These are phyloP conservation scores for Saccharomycopsis microspora DNA, from an alignment of 805 yeast genomes.

Conservation along the genomic window DNA sequence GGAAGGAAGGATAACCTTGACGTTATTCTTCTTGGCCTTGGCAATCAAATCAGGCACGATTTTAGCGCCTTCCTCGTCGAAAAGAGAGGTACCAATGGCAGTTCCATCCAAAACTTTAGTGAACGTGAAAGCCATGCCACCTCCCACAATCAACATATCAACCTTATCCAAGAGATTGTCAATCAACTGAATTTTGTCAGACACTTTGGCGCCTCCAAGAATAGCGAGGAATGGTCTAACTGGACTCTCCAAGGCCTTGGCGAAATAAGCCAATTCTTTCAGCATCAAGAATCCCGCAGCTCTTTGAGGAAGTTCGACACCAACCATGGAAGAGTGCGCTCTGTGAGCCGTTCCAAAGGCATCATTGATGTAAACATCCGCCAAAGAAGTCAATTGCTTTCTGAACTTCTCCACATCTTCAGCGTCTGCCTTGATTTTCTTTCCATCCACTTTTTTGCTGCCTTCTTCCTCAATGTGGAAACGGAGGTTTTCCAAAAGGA, in stretches of 20 bases:
- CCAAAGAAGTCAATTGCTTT: constrained; percentile 77
- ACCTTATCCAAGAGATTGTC: constrained; percentile 96
- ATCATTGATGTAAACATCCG: constrained; percentile 95
- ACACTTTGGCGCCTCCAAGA: constrained; percentile 98
- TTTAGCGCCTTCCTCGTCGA: constrained; percentile 90
- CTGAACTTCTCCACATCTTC: constrained; percentile 84
- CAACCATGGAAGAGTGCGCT: constrained; percentile 99
- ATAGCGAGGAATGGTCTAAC: constrained; percentile 97
- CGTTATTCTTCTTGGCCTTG: constrained; percentile 94
- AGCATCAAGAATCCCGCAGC: constrained; percentile 98
- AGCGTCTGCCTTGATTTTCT: constrained; percentile 85
- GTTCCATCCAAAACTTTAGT: constrained; percentile 82
- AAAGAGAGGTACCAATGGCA: constrained; percentile 86
- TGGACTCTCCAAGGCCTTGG: constrained; percentile 98
- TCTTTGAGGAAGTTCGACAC: constrained; percentile 87
- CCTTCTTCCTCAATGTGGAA: constrained; percentile 98
- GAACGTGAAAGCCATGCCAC: constrained; percentile 99
- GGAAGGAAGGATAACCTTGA: constrained; percentile 86
- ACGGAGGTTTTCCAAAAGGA: constrained; percentile 93
- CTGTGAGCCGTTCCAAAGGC: constrained; percentile 99
- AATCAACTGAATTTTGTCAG: constrained; percentile 96
- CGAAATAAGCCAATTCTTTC: constrained; percentile 94
- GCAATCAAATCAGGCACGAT: constrained; percentile 84
- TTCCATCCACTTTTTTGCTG: constrained; percentile 81
- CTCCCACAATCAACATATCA: constrained; percentile 88